phyloP scores from a whole-genome alignment of 2,329 filamentous ascomycete species.

The Amesomyces nigricolor region DNA sequence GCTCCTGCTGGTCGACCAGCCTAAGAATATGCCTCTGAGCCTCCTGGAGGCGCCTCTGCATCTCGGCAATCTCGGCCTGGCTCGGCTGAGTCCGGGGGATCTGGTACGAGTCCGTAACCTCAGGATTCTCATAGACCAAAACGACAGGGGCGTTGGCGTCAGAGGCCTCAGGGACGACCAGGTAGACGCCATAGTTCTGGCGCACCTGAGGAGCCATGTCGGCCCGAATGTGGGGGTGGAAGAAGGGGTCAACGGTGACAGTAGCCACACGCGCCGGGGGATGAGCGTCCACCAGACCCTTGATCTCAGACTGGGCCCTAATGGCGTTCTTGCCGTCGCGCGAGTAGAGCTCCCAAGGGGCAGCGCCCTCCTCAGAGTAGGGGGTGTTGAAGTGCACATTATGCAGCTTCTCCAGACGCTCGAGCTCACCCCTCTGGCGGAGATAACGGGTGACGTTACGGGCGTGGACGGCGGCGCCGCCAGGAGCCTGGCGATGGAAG shows the following conservation, averaged over 20 bases:
- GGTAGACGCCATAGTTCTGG: constrained; percentile 63
- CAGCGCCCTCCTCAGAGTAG: constrained; percentile 59
- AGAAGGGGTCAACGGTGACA: constrained; percentile 69
- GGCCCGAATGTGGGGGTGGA: constrained; percentile 64
- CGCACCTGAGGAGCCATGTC: constrained; percentile 59
- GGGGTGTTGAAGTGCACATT: constrained; percentile 85
- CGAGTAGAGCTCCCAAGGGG: constrained; percentile 84
- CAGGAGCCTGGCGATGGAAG: constrained; percentile 68
- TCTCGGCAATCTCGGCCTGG: constrained; percentile 45
- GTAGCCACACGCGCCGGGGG: constrained; percentile 66
- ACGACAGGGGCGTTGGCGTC: constrained; percentile 59
- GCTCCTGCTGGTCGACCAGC: constrained; percentile 54
- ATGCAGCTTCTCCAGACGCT: constrained; percentile 73
- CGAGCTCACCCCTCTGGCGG: constrained; percentile 72
- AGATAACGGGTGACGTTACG: constrained; percentile 85
- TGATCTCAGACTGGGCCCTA: constrained; percentile 69
- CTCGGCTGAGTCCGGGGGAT: constrained; percentile 50
- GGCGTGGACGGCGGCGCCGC: constrained; percentile 71
- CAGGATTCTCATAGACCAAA: constrained; percentile 66
- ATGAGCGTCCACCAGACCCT: constrained; percentile 65
- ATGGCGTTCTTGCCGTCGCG: constrained; percentile 78
- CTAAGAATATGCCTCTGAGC: constrained; percentile 53
- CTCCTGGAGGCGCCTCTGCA: constrained; percentile 50
- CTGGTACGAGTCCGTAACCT: constrained; percentile 45
- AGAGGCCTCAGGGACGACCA: constrained; percentile 62